These are phyloP conservation scores for Phytophthora pisi DNA, from an alignment of 352 stramenopile genomes.

Conservation along the genomic window DNA sequence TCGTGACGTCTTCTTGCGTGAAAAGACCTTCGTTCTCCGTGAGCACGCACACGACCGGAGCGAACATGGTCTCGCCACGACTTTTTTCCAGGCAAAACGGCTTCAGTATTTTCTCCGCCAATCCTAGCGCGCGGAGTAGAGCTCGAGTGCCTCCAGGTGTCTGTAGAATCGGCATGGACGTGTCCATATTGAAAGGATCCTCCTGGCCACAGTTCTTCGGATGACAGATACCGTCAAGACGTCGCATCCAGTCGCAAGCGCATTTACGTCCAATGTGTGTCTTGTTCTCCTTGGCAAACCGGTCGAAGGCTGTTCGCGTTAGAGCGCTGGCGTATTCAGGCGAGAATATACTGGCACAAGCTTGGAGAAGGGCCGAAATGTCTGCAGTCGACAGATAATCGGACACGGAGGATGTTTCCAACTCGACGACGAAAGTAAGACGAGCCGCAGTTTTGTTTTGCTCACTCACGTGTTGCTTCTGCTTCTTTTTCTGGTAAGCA, in stretches of 20 bases:
- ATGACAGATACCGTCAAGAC: slow-evolving; percentile 4
- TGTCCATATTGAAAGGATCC: slow-evolving; percentile 3
- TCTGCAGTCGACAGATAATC: slow-evolving; percentile 4
- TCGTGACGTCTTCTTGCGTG: not conserved
- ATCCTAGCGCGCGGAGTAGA: slow-evolving; percentile 5
- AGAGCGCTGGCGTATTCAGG: not conserved
- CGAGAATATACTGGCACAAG: not conserved
- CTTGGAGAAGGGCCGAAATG: slow-evolving; percentile 2
- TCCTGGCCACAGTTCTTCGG: not conserved
- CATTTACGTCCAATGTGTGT: slow-evolving; percentile 16
- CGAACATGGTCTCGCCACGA: not conserved
- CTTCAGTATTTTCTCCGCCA: slow-evolving; percentile 1
- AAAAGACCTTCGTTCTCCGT: not conserved
- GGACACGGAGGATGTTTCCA: slow-evolving; percentile 1
- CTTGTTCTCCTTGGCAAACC: slow-evolving; percentile 10
- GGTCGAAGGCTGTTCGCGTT: slow-evolving; percentile 5
- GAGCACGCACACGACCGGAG: slow-evolving; percentile 6
- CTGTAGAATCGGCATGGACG: slow-evolving; percentile 8
- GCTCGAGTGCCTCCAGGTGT: not conserved
- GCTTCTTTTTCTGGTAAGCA: slow-evolving; percentile 5
- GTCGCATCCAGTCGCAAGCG: slow-evolving; percentile 25
- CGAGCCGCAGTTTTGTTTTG: not conserved
- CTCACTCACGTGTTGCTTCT: not conserved
- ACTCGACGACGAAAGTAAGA: slow-evolving; percentile 9
- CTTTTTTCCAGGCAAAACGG: not conserved